These are phyloP conservation scores for Neopestalotiopsis sp. DNA, from an alignment of 2,329 filamentous ascomycete species.

Conservation along the genomic window DNA sequence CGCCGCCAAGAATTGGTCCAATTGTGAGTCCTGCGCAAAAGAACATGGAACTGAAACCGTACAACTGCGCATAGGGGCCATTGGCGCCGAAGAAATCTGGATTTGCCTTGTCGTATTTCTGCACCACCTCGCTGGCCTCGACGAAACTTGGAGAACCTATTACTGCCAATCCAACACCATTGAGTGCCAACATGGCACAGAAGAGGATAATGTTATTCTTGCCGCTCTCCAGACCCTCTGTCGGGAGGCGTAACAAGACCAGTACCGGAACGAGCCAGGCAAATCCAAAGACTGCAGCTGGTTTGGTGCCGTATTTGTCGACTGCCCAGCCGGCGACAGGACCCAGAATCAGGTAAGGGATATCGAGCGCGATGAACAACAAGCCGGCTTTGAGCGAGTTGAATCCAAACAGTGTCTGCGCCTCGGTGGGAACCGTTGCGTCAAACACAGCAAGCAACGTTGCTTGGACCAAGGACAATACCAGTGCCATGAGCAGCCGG, in stretches of 20 bases:
- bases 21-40: conserved; percentile 65
- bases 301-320: conserved; percentile 42
- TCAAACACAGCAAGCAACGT: conserved; percentile 42
- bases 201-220: conserved; percentile 30
- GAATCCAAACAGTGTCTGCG: conserved; percentile 42
- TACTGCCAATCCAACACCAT: conserved; percentile 56
- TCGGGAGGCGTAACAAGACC: conserved; percentile 62
- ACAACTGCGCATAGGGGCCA: conserved; percentile 69
- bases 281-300: conserved; percentile 44
- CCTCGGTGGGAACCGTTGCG: conserved; percentile 44
- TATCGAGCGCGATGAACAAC: conserved; percentile 42
- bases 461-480: conserved; percentile 50
- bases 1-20: conserved; percentile 63
- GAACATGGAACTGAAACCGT: conserved; percentile 68
- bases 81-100: conserved; percentile 58
- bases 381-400: conserved; percentile 41
- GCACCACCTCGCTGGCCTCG: conserved; percentile 60
- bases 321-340: conserved; percentile 41
- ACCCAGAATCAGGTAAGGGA: conserved; percentile 42
- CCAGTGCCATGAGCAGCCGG: conserved; percentile 44
- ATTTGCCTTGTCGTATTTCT: conserved; percentile 61
- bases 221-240: conserved; percentile 43
- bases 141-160: conserved; percentile 62
- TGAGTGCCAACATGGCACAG: conserved; percentile 42
- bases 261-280: conserved; percentile 64